A percentile compares a stretch with the other conserved stretches of the same genome.
Evolutionary conservation across 495 filamentous ascomycete genomes (phyloP).

Genomic region (Rhypophila decipiens): DNA sequence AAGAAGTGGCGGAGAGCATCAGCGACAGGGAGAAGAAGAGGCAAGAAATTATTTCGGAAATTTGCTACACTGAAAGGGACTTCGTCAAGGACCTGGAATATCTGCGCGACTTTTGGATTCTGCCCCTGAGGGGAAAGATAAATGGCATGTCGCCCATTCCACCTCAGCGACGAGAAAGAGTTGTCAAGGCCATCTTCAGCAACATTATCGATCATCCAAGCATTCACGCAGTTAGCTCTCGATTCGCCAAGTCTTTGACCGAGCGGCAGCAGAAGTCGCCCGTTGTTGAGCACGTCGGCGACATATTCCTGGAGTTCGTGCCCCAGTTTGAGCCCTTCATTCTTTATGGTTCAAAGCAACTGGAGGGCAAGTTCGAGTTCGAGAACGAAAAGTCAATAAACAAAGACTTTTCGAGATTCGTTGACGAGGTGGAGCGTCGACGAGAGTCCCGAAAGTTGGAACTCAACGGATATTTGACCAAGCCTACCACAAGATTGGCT

Average conservation of each 20-base stretch:
- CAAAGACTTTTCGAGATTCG: constrained; percentile 78
- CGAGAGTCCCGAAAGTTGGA: constrained; percentile 97
- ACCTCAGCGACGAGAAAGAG: constrained; percentile 76
- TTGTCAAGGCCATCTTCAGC: constrained; percentile 89
- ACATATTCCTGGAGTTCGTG: constrained; percentile 90
- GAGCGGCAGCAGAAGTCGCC: constrained; percentile 82
- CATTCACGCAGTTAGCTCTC: constrained; percentile 83
- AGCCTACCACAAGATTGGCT: constrained; percentile 92
- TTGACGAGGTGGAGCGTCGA: constrained; percentile 92
- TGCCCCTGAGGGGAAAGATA: constrained; percentile 68
- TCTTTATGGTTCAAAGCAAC: constrained; percentile 89
- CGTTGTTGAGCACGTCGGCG: constrained; percentile 83
- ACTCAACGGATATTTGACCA: constrained; percentile 96
- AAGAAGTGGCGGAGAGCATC: constrained; percentile 86
- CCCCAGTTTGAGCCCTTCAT: constrained; percentile 95
- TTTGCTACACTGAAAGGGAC: constrained; percentile 98
- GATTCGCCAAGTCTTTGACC: constrained; percentile 80
- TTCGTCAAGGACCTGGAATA: constrained; percentile 99
- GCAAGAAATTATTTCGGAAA: constrained; percentile 95
- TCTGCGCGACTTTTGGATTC: constrained; percentile 97
- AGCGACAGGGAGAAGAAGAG: constrained; percentile 91
- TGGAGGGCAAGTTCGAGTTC: constrained; percentile 96
- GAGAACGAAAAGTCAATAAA: constrained; percentile 92
- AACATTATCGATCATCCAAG: constrained; percentile 78
- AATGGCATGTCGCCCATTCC: constrained; percentile 75